A percentile compares a stretch with the other conserved stretches of the same genome.
Conservation (phyloP, 2,329 filamentous ascomycete genomes). For the Akanthomyces uredinophilus region DNA sequence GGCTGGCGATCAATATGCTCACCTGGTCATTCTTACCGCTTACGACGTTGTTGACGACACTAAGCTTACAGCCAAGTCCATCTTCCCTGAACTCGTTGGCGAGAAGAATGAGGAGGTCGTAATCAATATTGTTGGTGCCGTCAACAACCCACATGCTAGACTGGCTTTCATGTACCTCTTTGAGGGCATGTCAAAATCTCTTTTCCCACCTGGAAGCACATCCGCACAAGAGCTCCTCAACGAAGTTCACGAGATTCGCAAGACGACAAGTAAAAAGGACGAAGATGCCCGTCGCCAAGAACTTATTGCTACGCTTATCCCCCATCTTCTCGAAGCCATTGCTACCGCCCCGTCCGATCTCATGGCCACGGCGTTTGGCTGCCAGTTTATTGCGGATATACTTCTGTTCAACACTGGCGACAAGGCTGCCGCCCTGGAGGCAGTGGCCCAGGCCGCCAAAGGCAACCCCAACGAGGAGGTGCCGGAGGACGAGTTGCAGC, state of each 20-base stretch:
- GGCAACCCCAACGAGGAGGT: conserved; percentile 45
- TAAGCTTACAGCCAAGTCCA: conserved; percentile 75
- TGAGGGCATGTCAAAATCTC: conserved; percentile 56
- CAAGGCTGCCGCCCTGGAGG: conserved; percentile 67
- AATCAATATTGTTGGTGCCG: conserved; percentile 59
- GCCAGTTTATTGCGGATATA: conserved; percentile 79
- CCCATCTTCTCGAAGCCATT: conserved; percentile 70
- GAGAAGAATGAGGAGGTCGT: conserved; percentile 59
- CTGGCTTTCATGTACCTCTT: conserved; percentile 77
- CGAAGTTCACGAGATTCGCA: conserved; percentile 73
- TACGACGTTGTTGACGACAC: conserved; percentile 95
- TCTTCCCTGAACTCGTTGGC: conserved; percentile 81
- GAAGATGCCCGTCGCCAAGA: conserved; percentile 69
- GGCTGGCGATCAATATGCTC: conserved; percentile 73
- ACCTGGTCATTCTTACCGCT: conserved; percentile 75
- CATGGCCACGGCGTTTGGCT: conserved; percentile 72
- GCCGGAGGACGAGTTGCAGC: conserved; percentile 36
- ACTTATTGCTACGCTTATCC: conserved; percentile 67
- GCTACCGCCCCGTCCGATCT: conserved; percentile 62
- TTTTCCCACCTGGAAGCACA: conserved; percentile 58
- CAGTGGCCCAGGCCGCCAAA: conserved; percentile 59
- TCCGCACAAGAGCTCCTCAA: conserved; percentile 65
- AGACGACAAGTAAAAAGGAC: conserved; percentile 89
- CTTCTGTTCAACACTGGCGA: conserved; percentile 72
- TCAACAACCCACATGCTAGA: conserved; percentile 60